These are phyloP conservation scores for Ophiostoma tasmaniense DNA, from an alignment of 2,329 filamentous ascomycete species.

Conservation along the genomic window DNA sequence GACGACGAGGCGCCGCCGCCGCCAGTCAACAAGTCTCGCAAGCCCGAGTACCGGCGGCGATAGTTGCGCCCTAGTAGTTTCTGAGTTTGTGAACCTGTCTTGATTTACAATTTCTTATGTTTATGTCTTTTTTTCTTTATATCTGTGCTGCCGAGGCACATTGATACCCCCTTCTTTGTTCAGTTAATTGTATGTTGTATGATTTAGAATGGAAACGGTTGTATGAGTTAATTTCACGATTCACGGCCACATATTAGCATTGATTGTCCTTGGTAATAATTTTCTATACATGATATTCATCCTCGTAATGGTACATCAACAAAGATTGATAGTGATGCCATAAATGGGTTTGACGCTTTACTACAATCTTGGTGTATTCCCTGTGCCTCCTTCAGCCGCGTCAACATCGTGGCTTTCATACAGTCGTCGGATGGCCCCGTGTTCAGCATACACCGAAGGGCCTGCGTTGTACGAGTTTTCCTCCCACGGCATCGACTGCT, in stretches of 20 bases:
- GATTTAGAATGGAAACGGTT: not conserved
- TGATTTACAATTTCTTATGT: not conserved
- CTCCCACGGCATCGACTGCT: not conserved
- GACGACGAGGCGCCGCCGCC: slow-evolving; percentile 79
- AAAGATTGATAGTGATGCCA: too few relatives aligned
- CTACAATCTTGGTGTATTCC: too few relatives aligned
- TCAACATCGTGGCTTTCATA: not conserved
- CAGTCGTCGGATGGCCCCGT: not conserved
- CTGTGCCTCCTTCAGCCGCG: too few relatives aligned
- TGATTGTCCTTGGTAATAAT: not conserved
- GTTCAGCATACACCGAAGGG: not conserved
- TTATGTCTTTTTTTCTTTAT: not conserved
- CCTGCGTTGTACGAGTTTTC: not conserved
- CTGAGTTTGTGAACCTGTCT: not conserved
- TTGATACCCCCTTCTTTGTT: not conserved
- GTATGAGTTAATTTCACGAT: not conserved
- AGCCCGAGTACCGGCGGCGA: slow-evolving; percentile 55
- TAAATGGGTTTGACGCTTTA: too few relatives aligned
- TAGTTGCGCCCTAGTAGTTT: slow-evolving; percentile 8
- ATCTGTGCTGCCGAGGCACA: not conserved
- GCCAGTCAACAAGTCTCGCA: slow-evolving; percentile 73
- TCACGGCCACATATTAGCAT: not conserved
- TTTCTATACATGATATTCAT: too few relatives aligned
- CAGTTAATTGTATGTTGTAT: not conserved
- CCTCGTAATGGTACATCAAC: too few relatives aligned